A percentile compares a stretch with the other conserved stretches of the same genome.
phyloP scores from a whole-genome alignment of 2,329 filamentous ascomycete genomes.

The Phaeosphaeriaceae sp. region DNA sequence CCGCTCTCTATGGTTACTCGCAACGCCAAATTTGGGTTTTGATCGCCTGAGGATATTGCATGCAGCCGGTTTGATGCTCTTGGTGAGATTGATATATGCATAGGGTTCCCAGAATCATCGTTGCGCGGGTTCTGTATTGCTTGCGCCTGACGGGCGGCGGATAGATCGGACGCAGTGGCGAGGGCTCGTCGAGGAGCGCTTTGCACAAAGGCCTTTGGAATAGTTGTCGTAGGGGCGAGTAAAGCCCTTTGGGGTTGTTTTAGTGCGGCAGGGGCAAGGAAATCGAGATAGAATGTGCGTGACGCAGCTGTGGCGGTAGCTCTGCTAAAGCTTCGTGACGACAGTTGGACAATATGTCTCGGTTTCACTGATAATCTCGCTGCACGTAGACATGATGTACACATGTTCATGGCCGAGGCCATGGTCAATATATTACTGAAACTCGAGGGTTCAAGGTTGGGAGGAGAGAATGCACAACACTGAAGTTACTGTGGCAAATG shows the following conservation, averaged over 20 bases:
- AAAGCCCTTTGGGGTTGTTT: not conserved
- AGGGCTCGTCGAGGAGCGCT: slow-evolving; percentile 41
- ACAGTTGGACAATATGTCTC: not conserved
- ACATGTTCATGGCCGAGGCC: slow-evolving; percentile 38
- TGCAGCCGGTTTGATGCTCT: slow-evolving; percentile 73
- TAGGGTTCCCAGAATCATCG: slow-evolving; percentile 84
- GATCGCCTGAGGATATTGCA: slow-evolving; percentile 61
- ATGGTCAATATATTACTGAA: slow-evolving; percentile 16
- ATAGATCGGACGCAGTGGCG: slow-evolving; percentile 30
- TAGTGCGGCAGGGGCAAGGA: slow-evolving; percentile 34
- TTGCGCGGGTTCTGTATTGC: slow-evolving; percentile 71
- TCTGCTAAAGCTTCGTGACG: slow-evolving; percentile 28
- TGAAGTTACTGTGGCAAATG: slow-evolving; percentile 17
- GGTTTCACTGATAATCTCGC: slow-evolving; percentile 4
- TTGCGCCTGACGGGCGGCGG: slow-evolving; percentile 34
- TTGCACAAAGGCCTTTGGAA: slow-evolving; percentile 35
- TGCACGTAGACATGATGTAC: slow-evolving; percentile 39
- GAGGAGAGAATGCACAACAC: slow-evolving; percentile 5
- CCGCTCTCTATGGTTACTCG: slow-evolving; percentile 91
- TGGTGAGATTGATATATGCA: slow-evolving; percentile 82
- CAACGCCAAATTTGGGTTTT: slow-evolving; percentile 82
- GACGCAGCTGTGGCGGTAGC: slow-evolving; percentile 26
- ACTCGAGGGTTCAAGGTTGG: slow-evolving; percentile 1
- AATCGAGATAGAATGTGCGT: slow-evolving; percentile 37
- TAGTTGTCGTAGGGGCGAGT: not conserved